Evolutionary conservation across 2,329 filamentous ascomycete genomes (phyloP), one percentile per base, ranked within the genome.

Genomic region (Aaosphaeria pasadenensis): DNA sequence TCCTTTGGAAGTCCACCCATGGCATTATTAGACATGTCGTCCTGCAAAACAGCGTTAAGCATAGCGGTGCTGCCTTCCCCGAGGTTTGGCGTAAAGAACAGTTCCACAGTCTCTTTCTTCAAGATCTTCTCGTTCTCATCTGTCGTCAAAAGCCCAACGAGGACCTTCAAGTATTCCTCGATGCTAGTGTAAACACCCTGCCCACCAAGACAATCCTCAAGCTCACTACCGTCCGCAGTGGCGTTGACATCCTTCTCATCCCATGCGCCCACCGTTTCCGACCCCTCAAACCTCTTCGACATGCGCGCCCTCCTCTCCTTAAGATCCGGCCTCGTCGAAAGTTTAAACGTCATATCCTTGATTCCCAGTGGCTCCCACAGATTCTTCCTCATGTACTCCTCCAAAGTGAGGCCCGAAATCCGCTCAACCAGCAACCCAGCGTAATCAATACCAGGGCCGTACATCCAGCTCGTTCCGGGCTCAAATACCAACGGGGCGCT

Each of bases 401-500:
- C 69, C 1, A 77, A 63, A 3, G 56, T 53, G 29, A 65, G 52
- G 5, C 70, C 68, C 1, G 71, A 67, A 13, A 70, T 62, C 28
- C 69, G 63, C 53, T 77, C 71, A 33, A 76, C 59, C 5, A 72
- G 58, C n/a, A 74, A 68, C 13, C 75, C 74, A 1, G 73, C 73
- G 71, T 71, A 77, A 57, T 77, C 75, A 43, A 73, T 71, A 48
- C 66, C 66, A 31, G 67, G 69, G 74, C 63, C 56, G 46, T 86
- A 86, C 46, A 78, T 71, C 77, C 80, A 87, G 0, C 70, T 68
- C 17, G 79, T 75, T 0, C 83, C 83, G 0, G 84, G 84, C 50
- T 87, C 81, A 55, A 82, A 81, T 0, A 85, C 58, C 7, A 87
- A 62, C 0, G 84, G 81, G 4, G 29, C 6, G 56, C 60, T 59